Evolutionary conservation across 495 filamentous ascomycete genomes (phyloP).

Genomic region (Apiosordaria backusii): DNA sequence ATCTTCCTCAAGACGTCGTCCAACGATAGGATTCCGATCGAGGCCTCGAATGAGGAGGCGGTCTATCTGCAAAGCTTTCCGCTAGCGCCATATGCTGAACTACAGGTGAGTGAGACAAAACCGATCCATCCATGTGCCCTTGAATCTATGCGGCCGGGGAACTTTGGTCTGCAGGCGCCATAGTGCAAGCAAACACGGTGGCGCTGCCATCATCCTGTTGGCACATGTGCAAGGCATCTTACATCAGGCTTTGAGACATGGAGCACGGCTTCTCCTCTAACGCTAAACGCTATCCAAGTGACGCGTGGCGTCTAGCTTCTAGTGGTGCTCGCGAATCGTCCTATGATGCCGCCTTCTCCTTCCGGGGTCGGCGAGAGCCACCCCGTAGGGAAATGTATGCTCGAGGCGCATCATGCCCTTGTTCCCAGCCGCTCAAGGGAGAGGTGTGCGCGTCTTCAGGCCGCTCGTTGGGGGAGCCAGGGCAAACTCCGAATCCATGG

Average conservation of each 20-base stretch:
- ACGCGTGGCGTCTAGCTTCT: background rate
- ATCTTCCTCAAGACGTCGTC: conserved; percentile 61
- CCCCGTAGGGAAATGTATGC: background rate
- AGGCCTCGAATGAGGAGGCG: conserved; percentile 64
- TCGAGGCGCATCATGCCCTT: background rate
- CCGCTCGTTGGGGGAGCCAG: background rate
- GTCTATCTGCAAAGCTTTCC: conserved; percentile 59
- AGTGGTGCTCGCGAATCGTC: conserved; percentile 2
- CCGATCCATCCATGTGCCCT: background rate
- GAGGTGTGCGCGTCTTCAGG: background rate
- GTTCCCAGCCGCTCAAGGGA: background rate
- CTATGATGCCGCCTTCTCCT: background rate
- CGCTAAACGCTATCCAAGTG: background rate
- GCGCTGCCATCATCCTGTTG: conserved; percentile 2
- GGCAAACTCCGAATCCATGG: conserved; percentile 2
- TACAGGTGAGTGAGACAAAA: conserved; percentile 59
- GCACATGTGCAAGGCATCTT: background rate
- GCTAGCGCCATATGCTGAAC: conserved; percentile 67
- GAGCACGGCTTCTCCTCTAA: background rate
- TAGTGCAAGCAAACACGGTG: conserved; percentile 6
- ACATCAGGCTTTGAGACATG: background rate
- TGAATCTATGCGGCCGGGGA: background rate
- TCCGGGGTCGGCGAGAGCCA: background rate
- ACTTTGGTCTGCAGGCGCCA: conserved; percentile 2
- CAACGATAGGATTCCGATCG: conserved; percentile 52